Base-by-base conservation (phyloP, 352 stramenopile genomes). In the Phytophthora pluvialis region DNA sequence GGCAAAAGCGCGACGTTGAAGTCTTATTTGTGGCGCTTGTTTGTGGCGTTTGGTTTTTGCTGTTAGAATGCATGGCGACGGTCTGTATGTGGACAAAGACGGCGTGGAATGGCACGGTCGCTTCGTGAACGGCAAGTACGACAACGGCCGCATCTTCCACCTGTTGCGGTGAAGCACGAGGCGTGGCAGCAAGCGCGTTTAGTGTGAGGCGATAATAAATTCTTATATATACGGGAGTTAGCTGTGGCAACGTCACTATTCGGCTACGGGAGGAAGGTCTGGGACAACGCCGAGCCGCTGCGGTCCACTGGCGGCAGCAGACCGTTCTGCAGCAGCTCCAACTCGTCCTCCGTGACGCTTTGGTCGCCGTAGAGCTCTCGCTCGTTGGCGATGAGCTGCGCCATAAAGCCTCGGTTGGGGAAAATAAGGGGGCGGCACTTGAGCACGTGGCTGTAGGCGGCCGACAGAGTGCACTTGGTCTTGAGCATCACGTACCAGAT, bases 41-140 rank as follows among this genome's bases (percentile, higher is more conserved):
- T 60, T 54, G 35, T 60, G 50, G 33, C 21, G 4, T 32, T 42
- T 21, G 21, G 1, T 21, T 39, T 60, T 65, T 72, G 61, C 35
- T 58, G 54, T 63, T 67, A 86, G 83, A 57, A 94, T 96, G 86
- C 86, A 96, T 52, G 81, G 86, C 12, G 63, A 83, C 4, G 88
- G 82, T 6, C 52, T 63, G 38, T 96, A 92, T 67, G 73, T 80
- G 51, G 81, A 94, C 73, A 84, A 86, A 29, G 84, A 94, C 49
- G 83, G 82, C 26, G 88, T 96, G 15, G 63, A 72, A 35, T 96
- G 85, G 85, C 53, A 59, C 4, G 88, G 86, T 13, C 59, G 60
- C 44, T 94, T 94, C 60, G 70, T 91, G 48, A 94, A 93, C 63
- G 88, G 88, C 58, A 93, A 93, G 65, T 93, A 82, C 60, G 81